These are phyloP conservation scores for Pleurotus salmoneostramineus DNA, from an alignment of 768 basidiomycete genomes.

Conservation along the genomic window DNA sequence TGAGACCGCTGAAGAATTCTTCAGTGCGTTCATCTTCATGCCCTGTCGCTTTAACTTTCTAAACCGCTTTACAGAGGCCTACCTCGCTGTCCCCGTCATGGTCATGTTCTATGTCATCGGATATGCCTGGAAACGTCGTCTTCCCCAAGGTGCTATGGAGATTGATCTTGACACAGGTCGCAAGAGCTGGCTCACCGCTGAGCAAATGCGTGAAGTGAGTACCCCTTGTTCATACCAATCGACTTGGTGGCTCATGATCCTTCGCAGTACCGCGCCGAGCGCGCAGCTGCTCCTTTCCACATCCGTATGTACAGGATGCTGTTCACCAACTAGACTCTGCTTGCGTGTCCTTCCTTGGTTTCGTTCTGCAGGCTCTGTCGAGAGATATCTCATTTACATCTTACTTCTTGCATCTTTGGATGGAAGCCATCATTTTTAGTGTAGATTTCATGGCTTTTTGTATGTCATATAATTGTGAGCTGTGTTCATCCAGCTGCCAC, in stretches of 20 bases:
- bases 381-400: too few relatives aligned
- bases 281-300: conserved; percentile 27
- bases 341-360: too few relatives aligned
- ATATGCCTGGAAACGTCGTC: conserved; percentile 35
- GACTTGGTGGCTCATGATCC: not conserved
- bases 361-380: too few relatives aligned
- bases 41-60: not conserved
- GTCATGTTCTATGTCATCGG: conserved; percentile 35
- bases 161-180: conserved; percentile 42
- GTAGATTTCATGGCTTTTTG: not conserved
- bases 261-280: conserved; percentile 33
- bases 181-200: conserved; percentile 42
- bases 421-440: not conserved
- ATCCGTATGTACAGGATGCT: conserved; percentile 35
- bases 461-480: not conserved
- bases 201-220: conserved; percentile 37
- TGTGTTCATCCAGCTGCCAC: too few relatives aligned
- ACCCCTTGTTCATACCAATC: not conserved
- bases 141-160: conserved; percentile 30
- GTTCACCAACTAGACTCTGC: conserved; percentile 31
- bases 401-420: not conserved
- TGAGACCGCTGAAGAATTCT: conserved; percentile 31
- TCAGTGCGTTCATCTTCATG: conserved; percentile 24
- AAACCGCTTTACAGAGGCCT: conserved; percentile 20
- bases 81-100: conserved; percentile 37